Percentiles rank a stretch among this genome's conserved stretches.
Conservation (phyloP, 2,329 filamentous ascomycete genomes). For the Lachnellula hyalina region DNA sequence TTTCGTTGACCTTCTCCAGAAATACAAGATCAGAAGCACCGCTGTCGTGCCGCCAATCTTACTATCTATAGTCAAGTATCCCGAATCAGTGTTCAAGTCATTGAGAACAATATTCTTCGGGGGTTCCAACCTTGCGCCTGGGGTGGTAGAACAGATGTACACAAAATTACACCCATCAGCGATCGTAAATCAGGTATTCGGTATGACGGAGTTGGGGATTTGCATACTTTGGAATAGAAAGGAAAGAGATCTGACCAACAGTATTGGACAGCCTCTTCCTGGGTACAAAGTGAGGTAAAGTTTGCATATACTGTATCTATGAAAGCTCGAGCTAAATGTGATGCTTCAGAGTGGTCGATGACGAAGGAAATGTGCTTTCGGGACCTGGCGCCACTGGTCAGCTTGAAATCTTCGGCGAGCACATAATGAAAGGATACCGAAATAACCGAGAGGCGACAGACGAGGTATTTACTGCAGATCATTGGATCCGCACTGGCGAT, state of each 20-base stretch:
- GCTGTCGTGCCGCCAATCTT: slow-evolving; percentile 69
- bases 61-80: not conserved
- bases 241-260: slow-evolving; percentile 34
- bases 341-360: slow-evolving; percentile 9
- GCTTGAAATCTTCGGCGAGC: slow-evolving; percentile 19
- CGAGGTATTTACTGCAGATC: slow-evolving; percentile 26
- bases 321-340: not conserved
- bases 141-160: slow-evolving; percentile 35
- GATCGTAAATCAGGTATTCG: slow-evolving; percentile 42
- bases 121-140: slow-evolving; percentile 40
- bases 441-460: slow-evolving; percentile 29
- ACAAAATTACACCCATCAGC: slow-evolving; percentile 36
- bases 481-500: slow-evolving; percentile 37
- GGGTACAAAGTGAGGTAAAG: slow-evolving; percentile 26
- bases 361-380: not conserved
- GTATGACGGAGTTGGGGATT: slow-evolving; percentile 47
- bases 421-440: slow-evolving; percentile 35
- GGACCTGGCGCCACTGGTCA: slow-evolving; percentile 24
- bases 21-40: slow-evolving; percentile 61
- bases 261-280: slow-evolving; percentile 39
- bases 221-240: not conserved
- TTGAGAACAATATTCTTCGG: slow-evolving; percentile 41
- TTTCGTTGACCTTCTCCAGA: slow-evolving; percentile 62
- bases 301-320: not conserved
- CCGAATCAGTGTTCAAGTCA: slow-evolving; percentile 34